A percentile compares a stretch with the other conserved stretches of the same genome.
Conservation (phyloP, 768 basidiomycete genomes). For the Tricholoma bakamatsutake region DNA sequence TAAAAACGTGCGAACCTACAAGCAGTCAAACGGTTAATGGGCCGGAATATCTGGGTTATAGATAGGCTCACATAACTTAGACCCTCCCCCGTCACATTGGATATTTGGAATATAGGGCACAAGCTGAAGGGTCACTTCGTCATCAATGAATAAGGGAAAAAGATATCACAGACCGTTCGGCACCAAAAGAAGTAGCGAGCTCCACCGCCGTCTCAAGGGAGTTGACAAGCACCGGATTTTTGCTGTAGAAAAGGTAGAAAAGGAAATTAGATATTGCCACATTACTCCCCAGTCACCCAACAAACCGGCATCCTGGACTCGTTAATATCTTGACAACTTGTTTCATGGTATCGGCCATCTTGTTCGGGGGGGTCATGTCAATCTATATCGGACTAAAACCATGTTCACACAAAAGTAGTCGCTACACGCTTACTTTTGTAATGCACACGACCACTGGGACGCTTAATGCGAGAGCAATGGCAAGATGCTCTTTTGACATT, state of each 20-base stretch:
- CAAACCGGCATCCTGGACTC: conserved; percentile 87
- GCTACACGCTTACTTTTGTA: conserved; percentile 66
- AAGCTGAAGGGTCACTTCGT: conserved; percentile 39
- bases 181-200: conserved; percentile 65
- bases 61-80: conserved; percentile 57
- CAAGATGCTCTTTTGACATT: conserved; percentile 95
- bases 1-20: conserved; percentile 81
- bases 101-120: conserved; percentile 88
- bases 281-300: conserved; percentile 3
- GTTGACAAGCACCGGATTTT: conserved; percentile 80
- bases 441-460: conserved; percentile 93
- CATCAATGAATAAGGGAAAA: background rate
- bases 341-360: conserved; percentile 85
- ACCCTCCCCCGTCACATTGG: conserved; percentile 93
- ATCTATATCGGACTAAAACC: conserved; percentile 45
- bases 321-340: conserved; percentile 90
- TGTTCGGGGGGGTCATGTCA: conserved; percentile 95
- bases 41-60: background rate
- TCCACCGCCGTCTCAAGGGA: conserved; percentile 78
- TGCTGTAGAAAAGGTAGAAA: conserved; percentile 35
- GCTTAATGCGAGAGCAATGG: conserved; percentile 88
- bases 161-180: conserved; percentile 50
- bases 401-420: background rate
- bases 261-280: background rate
- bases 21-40: background rate